phyloP scores from a whole-genome alignment of 805 yeast genomes.

The Pichia insulana region DNA sequence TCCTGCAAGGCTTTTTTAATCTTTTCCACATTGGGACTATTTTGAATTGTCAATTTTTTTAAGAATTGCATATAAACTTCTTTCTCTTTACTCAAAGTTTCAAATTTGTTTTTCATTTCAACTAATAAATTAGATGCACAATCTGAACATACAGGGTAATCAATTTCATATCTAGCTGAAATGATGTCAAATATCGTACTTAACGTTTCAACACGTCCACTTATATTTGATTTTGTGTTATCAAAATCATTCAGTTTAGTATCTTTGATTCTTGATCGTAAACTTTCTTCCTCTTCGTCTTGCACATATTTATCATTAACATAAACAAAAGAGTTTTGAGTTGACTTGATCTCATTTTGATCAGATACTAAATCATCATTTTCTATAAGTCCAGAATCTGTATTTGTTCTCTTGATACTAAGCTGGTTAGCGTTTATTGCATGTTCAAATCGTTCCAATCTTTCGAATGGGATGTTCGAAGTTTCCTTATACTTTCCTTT shows the following conservation, averaged over 20 bases:
- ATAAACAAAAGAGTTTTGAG: conserved; percentile 11
- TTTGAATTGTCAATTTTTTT: conserved; percentile 54
- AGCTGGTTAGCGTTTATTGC: conserved; percentile 18
- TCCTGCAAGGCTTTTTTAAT: conserved; percentile 40
- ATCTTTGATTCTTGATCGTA: background rate
- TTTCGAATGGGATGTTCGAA: conserved; percentile 30
- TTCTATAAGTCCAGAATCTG: conserved; percentile 4
- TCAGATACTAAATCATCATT: background rate
- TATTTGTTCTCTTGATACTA: conserved; percentile 16
- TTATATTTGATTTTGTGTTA: conserved; percentile 23
- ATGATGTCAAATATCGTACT: conserved; percentile 63
- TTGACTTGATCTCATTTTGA: background rate
- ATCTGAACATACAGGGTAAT: conserved; percentile 81
- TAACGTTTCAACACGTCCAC: conserved; percentile 37
- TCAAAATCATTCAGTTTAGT: conserved; percentile 8
- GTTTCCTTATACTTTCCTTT: conserved; percentile 19
- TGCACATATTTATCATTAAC: conserved; percentile 8
- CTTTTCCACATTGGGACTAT: conserved; percentile 34
- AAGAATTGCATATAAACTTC: conserved; percentile 70
- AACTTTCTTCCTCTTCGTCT: conserved; percentile 1
- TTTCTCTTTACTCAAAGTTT: conserved; percentile 65
- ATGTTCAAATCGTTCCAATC: conserved; percentile 30
- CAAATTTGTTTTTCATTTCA: conserved; percentile 60
- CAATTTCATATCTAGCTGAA: conserved; percentile 71
- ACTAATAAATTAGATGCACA: conserved; percentile 64